Base-by-base conservation (phyloP, 148 eudicot species). In the Dysphania ambrosioides region DNA sequence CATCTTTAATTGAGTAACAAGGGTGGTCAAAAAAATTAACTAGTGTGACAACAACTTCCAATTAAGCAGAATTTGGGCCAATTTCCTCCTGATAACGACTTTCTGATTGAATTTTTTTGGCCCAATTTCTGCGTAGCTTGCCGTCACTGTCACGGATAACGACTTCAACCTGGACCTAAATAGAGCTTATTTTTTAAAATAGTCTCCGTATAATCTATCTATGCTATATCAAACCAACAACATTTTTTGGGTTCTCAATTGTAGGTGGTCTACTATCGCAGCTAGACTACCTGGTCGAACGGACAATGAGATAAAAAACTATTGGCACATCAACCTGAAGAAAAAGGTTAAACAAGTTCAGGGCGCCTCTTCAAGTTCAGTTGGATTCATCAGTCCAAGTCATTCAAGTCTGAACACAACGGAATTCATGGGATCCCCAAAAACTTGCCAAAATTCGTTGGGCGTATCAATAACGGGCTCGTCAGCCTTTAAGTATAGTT, bases 251-350 rank as follows among this genome's bases (percentile, higher is more conserved):
- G 1, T 16, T 61, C n/a, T 0, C 49, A 66, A 27, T 35, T 55
- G 63, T 41, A 80, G 82, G 73, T 81, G 83, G 83, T 81, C 83
- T 2, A 55, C 74, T 61, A 81, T 81, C 9, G 79, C 83, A 1
- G 59, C 83, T 47, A 74, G 68, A 35, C 70, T 81, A 42, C 83
- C 83, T 0, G 83, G 83, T 7, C 69, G 80, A 26, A 81, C 83
- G 1, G 80, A 77, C 23, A 81, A 81, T 30, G 77, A 81, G 44
- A 81, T 81, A 40, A 81, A 81, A 61, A 81, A 81, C 23, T 70
- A 72, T 24, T 81, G 80, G 80, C 69, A 81, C 40, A 81, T 79
- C 15, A 62, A 63, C 38, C 63, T 72, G 32, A 74, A 76, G 68
- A 64, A 81, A 35, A 83, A 34, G 61, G 67, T 57, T 5, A 71